A percentile compares a stretch with the other conserved stretches of the same genome.
phyloP scores from a whole-genome alignment of 148 eudicot species.

The Silene uniflora region DNA sequence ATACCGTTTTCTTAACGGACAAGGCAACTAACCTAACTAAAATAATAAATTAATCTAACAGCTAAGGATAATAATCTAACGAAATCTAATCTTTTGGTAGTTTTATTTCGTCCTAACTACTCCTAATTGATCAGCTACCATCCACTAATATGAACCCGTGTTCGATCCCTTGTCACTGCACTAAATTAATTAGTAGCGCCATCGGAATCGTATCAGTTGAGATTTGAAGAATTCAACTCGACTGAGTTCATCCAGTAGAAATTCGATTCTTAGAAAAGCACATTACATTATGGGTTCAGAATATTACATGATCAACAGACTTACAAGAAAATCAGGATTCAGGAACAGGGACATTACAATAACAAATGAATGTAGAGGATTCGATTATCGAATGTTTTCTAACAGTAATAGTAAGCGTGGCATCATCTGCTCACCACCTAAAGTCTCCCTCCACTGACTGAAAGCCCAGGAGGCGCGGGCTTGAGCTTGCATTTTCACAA shows the following conservation, averaged over 20 bases:
- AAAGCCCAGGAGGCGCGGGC: not conserved
- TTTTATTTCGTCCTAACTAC: too few species aligned
- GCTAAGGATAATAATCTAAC: too few species aligned
- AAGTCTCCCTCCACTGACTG: not conserved
- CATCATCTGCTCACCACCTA: not conserved
- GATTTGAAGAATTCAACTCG: not conserved
- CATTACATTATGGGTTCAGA: slow-evolving; percentile 1
- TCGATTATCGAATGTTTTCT: not conserved
- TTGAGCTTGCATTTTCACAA: not conserved
- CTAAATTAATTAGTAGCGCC: too few species aligned
- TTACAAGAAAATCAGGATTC: not conserved
- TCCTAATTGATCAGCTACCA: too few species aligned
- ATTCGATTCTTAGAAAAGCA: not conserved
- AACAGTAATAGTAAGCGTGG: not conserved
- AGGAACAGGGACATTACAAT: slow-evolving; percentile 1
- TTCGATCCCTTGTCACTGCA: too few species aligned
- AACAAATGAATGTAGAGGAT: not conserved
- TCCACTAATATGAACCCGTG: too few species aligned
- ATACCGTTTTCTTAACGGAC: too few species aligned
- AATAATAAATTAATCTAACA: too few species aligned
- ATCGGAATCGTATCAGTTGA: too few species aligned
- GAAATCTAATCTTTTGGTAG: too few species aligned
- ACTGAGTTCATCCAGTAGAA: not conserved
- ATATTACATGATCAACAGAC: slow-evolving; percentile 10
- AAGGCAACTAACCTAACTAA: too few species aligned